Conservation (phyloP, 345 rosid species). For the Hypericum perforatum region DNA sequence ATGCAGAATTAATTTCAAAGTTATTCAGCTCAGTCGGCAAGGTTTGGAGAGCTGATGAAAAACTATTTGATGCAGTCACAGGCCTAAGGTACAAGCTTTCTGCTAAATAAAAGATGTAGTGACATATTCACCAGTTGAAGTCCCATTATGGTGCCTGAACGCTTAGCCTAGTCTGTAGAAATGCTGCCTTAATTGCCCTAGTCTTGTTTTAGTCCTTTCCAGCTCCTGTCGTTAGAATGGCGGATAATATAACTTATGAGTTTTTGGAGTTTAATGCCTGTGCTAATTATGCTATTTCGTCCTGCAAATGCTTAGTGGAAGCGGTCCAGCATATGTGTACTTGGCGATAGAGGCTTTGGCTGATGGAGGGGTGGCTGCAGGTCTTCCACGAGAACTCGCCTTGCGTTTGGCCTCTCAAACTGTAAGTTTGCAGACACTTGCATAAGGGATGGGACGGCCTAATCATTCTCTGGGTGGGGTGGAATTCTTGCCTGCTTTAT, state of each 20-base stretch:
- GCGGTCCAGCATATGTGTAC: constrained; percentile 85
- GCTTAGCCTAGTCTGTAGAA: not conserved
- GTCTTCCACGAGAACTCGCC: constrained; percentile 88
- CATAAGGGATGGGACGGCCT: not conserved
- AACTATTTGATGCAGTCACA: constrained; percentile 79
- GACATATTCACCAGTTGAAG: no score
- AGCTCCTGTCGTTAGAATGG: no score
- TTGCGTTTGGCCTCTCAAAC: constrained; percentile 77
- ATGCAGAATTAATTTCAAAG: constrained; percentile 55
- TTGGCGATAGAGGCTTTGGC: constrained; percentile 92
- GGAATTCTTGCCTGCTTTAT: no score
- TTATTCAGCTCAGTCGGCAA: constrained; percentile 79
- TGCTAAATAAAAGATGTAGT: not conserved
- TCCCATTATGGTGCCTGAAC: not conserved
- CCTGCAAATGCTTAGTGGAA: constrained; percentile 45
- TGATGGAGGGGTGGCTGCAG: constrained; percentile 97
- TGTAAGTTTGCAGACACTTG: constrained; percentile 27
- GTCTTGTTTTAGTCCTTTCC: no score
- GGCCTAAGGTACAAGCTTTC: constrained; percentile 57
- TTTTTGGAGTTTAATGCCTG: not conserved
- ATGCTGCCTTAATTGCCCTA: not conserved
- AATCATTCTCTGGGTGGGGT: no score
- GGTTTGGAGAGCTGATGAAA: constrained; percentile 81
- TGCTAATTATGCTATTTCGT: constrained; percentile 1
- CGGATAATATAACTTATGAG: not conserved